Evolutionary conservation across 106 monocot species (phyloP).

Genomic region (Vanilla planifolia): DNA sequence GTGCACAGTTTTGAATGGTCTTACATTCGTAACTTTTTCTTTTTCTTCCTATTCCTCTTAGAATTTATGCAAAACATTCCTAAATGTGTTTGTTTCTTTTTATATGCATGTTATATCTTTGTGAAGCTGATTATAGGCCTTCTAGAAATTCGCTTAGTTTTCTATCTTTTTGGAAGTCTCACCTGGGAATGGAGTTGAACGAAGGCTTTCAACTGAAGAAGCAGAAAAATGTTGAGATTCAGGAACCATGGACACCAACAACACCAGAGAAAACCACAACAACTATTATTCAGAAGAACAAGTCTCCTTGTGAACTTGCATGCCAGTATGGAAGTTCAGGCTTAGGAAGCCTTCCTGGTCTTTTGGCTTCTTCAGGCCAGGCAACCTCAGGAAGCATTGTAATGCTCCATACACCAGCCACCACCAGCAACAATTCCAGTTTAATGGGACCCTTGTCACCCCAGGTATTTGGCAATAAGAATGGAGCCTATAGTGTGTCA

Average conservation of each 20-base stretch:
- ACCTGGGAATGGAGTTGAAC: background rate
- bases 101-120: no score
- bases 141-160: no score
- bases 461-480: background rate
- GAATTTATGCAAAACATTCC: no score
- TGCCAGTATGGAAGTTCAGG: background rate
- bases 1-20: no score
- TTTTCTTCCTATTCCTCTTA: no score
- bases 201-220: background rate
- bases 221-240: constrained; percentile 12
- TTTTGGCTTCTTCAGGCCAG: no score
- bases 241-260: constrained; percentile 5
- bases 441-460: background rate
- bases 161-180: background rate
- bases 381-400: no score
- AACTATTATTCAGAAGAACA: background rate
- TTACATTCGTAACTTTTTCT: no score
- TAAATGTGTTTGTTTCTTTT: no score
- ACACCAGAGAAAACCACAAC: constrained; percentile 11
- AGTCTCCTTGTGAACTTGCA: background rate
- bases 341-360: background rate
- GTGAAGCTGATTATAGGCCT: no score
- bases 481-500: background rate
- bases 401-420: background rate
- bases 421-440: no score